A percentile compares a stretch with the other conserved stretches of the same genome.
These are phyloP conservation scores for Talaromyces ruber DNA, from an alignment of 495 filamentous ascomycete genomes.

Conservation along the genomic window DNA sequence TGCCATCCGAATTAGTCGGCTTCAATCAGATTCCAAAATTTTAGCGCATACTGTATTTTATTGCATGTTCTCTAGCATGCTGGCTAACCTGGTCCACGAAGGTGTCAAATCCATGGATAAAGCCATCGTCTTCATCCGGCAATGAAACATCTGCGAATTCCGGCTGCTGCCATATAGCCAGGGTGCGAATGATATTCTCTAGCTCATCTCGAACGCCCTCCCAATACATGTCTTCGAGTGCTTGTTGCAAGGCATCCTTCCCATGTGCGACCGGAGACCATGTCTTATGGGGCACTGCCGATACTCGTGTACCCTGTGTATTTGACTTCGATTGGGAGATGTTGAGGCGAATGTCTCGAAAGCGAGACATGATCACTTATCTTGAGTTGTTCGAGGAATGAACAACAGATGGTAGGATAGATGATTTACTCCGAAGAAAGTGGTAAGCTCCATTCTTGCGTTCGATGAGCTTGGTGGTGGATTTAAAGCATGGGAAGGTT, in stretches of 20 bases:
- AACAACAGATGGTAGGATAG: neutral
- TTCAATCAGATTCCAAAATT: neutral
- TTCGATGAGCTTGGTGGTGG: neutral
- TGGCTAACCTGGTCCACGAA: conserved; percentile 19
- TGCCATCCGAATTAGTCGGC: neutral
- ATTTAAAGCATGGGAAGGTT: too few relatives aligned
- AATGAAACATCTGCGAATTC: conserved; percentile 10
- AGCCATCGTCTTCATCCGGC: conserved; percentile 10
- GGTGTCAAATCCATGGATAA: conserved; percentile 24
- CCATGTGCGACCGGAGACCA: neutral
- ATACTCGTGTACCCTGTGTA: neutral
- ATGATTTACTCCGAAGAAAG: neutral
- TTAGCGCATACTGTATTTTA: neutral
- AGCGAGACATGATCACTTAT: neutral
- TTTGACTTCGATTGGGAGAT: neutral
- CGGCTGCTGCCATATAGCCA: conserved; percentile 17
- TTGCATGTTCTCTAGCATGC: conserved; percentile 13
- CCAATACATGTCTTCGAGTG: conserved; percentile 23
- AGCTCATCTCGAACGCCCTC: conserved; percentile 17
- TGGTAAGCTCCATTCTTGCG: neutral
- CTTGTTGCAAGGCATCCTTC: conserved; percentile 10
- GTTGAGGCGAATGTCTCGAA: neutral
- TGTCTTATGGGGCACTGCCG: neutral
- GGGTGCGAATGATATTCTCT: conserved; percentile 2
- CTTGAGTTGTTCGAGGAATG: neutral